Percentiles rank a stretch among this genome's conserved stretches.
These are phyloP conservation scores for Pichia sp. DNA, from an alignment of 1,139 yeast genomes.

Conservation along the genomic window DNA sequence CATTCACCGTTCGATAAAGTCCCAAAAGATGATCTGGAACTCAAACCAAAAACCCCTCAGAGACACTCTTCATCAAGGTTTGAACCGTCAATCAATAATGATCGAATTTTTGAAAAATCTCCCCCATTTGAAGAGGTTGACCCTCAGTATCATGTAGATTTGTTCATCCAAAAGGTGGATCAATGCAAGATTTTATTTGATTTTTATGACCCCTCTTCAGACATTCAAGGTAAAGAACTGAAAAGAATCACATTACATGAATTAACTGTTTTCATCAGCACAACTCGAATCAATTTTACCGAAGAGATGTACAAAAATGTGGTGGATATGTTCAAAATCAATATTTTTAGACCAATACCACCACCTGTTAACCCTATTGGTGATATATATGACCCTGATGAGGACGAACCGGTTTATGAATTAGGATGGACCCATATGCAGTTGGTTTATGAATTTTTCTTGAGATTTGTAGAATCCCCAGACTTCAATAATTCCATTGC, in stretches of 20 bases:
- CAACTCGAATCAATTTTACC: conserved; percentile 76
- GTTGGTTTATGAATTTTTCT: conserved; percentile 86
- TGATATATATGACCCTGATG: conserved; percentile 95
- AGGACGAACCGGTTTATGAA: conserved; percentile 95
- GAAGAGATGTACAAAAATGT: conserved; percentile 88
- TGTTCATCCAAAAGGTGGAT: conserved; percentile 81
- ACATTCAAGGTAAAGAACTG: conserved; percentile 86
- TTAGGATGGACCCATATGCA: conserved; percentile 99
- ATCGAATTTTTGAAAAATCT: conserved; percentile 64
- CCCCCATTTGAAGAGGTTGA: conserved; percentile 89
- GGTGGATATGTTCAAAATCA: conserved; percentile 80
- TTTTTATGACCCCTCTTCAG: conserved; percentile 87
- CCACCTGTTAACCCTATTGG: conserved; percentile 98
- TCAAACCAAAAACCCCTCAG: conserved; percentile 57
- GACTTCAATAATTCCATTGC: conserved; percentile 93
- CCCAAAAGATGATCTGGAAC: conserved; percentile 43
- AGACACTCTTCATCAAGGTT: conserved; percentile 92
- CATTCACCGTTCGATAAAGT: conserved; percentile 25
- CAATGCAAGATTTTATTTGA: conserved; percentile 95
- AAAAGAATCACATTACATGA: conserved; percentile 83
- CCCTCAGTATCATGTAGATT: conserved; percentile 73
- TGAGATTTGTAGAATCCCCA: conserved; percentile 88
- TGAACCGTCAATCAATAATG: conserved; percentile 63
- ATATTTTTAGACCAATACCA: conserved; percentile 91
- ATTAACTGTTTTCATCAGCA: conserved; percentile 70